Conservation (phyloP, 2,329 filamentous ascomycete species). For the Neodidymelliopsis sp. region DNA sequence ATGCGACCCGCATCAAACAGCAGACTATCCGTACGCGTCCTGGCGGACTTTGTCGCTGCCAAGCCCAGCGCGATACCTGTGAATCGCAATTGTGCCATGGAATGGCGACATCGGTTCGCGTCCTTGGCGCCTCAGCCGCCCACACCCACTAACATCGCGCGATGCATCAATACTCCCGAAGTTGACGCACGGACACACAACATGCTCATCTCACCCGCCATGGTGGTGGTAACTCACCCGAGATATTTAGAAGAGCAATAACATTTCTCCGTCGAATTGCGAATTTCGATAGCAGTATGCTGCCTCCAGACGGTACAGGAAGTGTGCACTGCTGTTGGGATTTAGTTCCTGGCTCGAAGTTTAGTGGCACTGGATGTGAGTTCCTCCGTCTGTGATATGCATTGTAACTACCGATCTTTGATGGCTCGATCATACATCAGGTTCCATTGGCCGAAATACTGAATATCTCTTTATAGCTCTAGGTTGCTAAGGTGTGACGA, state of each 20-base stretch:
- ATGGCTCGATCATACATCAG: too few relatives aligned
- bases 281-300: background rate
- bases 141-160: slow-evolving; percentile 8
- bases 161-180: background rate
- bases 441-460: too few relatives aligned
- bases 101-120: slow-evolving; percentile 16
- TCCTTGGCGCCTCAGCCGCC: slow-evolving; percentile 11
- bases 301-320: background rate
- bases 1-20: background rate
- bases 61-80: slow-evolving; percentile 2
- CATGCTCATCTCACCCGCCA: slow-evolving; percentile 1
- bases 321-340: background rate
- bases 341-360: background rate
- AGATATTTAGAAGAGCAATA: background rate
- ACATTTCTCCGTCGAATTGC: slow-evolving; percentile 11
- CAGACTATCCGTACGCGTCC: background rate
- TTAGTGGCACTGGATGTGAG: background rate
- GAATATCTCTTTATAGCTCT: too few relatives aligned
- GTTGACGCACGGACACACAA: background rate
- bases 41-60: slow-evolving; percentile 3
- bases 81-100: slow-evolving; percentile 20
- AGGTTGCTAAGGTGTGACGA: too few relatives aligned
- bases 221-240: background rate
- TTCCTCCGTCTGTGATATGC: background rate
- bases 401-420: background rate